Percentiles rank a stretch among this genome's conserved stretches.
phyloP scores from a whole-genome alignment of 345 rosid species.

The Aegle marmelos region DNA sequence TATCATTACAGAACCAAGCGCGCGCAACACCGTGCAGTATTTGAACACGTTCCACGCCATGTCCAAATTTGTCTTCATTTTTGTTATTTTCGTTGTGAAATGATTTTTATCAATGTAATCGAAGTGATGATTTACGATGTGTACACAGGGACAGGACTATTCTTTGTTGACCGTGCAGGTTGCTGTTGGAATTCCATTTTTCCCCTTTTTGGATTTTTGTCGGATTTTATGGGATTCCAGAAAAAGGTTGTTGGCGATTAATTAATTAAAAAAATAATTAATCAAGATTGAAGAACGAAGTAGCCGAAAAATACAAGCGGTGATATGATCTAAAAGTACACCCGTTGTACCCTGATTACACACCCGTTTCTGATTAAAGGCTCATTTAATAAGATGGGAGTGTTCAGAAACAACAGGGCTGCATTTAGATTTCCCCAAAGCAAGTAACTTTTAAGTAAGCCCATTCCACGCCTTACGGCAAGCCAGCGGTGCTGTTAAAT shows the following conservation, averaged over 20 bases:
- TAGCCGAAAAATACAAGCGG: too few relatives aligned
- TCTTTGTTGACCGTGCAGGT: neutral
- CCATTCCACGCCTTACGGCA: too few relatives aligned
- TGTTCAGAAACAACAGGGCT: too few relatives aligned
- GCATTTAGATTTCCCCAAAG: too few relatives aligned
- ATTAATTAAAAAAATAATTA: too few relatives aligned
- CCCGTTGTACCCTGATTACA: rapidly evolving
- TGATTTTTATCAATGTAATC: neutral
- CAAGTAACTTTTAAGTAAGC: too few relatives aligned
- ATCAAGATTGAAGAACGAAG: too few relatives aligned
- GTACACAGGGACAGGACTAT: neutral
- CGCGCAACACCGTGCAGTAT: conserved; percentile 76
- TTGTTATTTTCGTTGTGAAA: neutral
- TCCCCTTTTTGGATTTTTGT: neutral
- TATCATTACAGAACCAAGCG: conserved; percentile 78
- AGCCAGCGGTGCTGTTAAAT: too few relatives aligned
- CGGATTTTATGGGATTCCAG: neutral
- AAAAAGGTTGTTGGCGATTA: neutral
- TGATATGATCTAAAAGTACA: too few relatives aligned
- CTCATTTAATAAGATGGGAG: too few relatives aligned
- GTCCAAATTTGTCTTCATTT: neutral
- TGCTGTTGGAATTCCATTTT: conserved; percentile 4
- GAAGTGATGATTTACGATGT: neutral
- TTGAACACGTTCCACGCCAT: conserved; percentile 87
- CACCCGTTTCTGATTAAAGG: too few relatives aligned